Base-by-base conservation (phyloP, 192 early-diverging fungal species). In the Rhizophagus prolifer region DNA sequence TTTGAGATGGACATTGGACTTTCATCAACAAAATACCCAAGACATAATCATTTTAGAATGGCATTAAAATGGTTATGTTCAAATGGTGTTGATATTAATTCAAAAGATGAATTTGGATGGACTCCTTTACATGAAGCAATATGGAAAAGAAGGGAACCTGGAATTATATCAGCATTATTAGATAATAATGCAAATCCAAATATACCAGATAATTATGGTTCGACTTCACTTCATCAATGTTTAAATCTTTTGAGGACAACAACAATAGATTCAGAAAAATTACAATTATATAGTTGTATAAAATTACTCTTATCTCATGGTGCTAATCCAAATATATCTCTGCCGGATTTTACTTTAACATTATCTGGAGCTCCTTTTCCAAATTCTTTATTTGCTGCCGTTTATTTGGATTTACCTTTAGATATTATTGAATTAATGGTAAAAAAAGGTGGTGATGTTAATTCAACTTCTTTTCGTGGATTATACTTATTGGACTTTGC, bases 341-440 rank as follows among this genome's bases (percentile, higher is more conserved):
- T 67, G 2, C 65, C 65, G 16, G 65, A 67, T 67, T n/a, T 13
- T n/a, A 41, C 65, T 21, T 23, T 67, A 38, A 67, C 65, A 16
- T 41, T 67, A 10, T 67, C 65, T n/a, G 65, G 65, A 19, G 30
- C 36, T 38, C 36, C 65, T 21, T 67, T 67, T 21, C 65, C 65
- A 41, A 67, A 67, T 67, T 67, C 31, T 67, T 67, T 67, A 67
- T 67, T 67, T 67, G 65, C 65, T 10, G 65, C 65, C 0, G 65
- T 67, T 67, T 67, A 67, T 36, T 38, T 67, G n/a, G 65, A 38
- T 38, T 38, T 67, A 38, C 65, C 65, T 14, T 67, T 67, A 21
- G 65, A 67, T 1, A 67, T 67, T 41, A 67, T 67, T 21, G 65
- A 67, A 67, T 67, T 67, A 41, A 67, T 67, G 65, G 36, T 67